These are phyloP conservation scores for Xerocomus brunneocitrinus DNA, from an alignment of 768 basidiomycete species.

Conservation along the genomic window DNA sequence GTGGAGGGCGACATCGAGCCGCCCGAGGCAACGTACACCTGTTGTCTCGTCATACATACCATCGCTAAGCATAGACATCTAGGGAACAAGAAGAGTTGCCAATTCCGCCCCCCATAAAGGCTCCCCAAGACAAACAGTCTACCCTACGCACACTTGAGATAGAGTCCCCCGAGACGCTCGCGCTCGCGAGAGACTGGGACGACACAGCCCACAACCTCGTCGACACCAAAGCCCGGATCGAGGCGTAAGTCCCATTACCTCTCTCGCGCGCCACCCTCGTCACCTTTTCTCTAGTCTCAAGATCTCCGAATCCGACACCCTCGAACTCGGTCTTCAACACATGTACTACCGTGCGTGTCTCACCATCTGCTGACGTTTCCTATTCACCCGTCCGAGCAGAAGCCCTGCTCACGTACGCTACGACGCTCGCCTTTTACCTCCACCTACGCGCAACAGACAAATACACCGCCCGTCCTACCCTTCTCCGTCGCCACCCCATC, in stretches of 20 bases:
- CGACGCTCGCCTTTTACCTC: slow-evolving; percentile 88
- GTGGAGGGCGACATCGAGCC: slow-evolving; percentile 34
- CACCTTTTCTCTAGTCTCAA: slow-evolving; percentile 41
- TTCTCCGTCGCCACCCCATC: slow-evolving; percentile 67
- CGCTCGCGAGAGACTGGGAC: slow-evolving; percentile 81
- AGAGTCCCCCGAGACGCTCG: slow-evolving; percentile 72
- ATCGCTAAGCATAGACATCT: slow-evolving; percentile 5
- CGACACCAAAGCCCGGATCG: slow-evolving; percentile 49
- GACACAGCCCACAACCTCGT: slow-evolving; percentile 55
- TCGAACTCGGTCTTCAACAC: slow-evolving; percentile 68
- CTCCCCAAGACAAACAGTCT: slow-evolving; percentile 54
- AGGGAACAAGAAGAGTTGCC: slow-evolving; percentile 15
- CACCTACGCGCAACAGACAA: slow-evolving; percentile 72
- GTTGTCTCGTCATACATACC: background rate
- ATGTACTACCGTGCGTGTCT: slow-evolving; percentile 78
- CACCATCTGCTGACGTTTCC: background rate
- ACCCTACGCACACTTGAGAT: slow-evolving; percentile 68
- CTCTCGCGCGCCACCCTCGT: background rate
- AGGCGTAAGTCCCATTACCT: slow-evolving; percentile 41
- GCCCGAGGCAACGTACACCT: slow-evolving; percentile 28
- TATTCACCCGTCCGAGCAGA: slow-evolving; percentile 44
- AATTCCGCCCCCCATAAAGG: slow-evolving; percentile 10
- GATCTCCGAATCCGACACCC: slow-evolving; percentile 43
- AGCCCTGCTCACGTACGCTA: slow-evolving; percentile 83
- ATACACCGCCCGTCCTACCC: slow-evolving; percentile 55